These are phyloP conservation scores for Medicago arabica DNA, from an alignment of 306 rosid genomes.

Conservation along the genomic window DNA sequence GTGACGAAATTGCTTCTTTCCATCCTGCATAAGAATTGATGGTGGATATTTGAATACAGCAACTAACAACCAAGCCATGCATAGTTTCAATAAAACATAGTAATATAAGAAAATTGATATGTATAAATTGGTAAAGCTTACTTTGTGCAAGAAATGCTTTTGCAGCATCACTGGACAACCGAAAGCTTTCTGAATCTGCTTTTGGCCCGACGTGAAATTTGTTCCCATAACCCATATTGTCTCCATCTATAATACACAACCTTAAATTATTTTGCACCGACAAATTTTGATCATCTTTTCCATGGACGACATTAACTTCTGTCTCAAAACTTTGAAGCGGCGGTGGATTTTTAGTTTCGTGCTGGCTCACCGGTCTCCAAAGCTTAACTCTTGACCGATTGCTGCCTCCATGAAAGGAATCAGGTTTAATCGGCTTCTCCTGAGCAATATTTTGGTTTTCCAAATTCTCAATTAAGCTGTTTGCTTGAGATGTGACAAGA, in stretches of 20 bases:
- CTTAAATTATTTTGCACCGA: constrained; percentile 48
- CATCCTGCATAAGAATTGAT: constrained; percentile 69
- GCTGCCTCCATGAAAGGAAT: constrained; percentile 54
- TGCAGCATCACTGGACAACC: constrained; percentile 59
- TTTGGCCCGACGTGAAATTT: constrained; percentile 42
- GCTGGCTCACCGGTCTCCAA: constrained; percentile 80
- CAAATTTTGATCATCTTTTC: constrained; percentile 46
- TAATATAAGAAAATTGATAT: constrained; percentile 6
- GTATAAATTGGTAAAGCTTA: constrained; percentile 43
- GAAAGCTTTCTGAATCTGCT: constrained; percentile 43
- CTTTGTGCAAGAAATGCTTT: constrained; percentile 83
- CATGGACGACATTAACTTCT: constrained; percentile 55
- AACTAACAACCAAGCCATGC: constrained; percentile 33
- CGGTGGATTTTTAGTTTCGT: constrained; percentile 54
- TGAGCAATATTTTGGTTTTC: constrained; percentile 51
- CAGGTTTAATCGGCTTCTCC: constrained; percentile 62
- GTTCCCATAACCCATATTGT: constrained; percentile 38
- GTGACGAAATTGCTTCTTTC: constrained; percentile 78
- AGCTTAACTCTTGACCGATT: constrained; percentile 56
- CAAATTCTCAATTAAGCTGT: constrained; percentile 46
- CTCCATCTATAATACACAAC: constrained; percentile 43
- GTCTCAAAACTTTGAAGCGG: constrained; percentile 54
- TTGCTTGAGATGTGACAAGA: constrained; percentile 47
- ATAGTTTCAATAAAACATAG: not conserved
- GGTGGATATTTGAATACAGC: constrained; percentile 12